These are phyloP conservation scores for Calonectria leucothoes DNA, from an alignment of 2,329 filamentous ascomycete species.

Conservation along the genomic window DNA sequence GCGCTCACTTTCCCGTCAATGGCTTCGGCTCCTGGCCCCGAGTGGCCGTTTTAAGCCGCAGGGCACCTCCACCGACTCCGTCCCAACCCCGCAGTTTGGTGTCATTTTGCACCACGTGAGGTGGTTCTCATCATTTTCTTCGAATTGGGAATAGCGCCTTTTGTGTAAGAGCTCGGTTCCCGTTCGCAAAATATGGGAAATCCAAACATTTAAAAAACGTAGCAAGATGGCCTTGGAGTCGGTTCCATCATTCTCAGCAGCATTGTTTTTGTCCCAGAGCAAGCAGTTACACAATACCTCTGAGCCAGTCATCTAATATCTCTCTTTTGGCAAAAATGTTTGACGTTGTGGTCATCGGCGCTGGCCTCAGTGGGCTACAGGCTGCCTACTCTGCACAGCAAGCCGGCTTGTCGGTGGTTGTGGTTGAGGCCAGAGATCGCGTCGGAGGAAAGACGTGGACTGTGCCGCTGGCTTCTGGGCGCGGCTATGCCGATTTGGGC, in stretches of 20 bases:
- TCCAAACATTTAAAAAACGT: background rate
- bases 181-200: background rate
- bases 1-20: background rate
- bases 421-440: slow-evolving; percentile 62
- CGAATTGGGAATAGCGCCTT: background rate
- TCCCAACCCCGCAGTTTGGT: background rate
- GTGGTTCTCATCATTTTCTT: slow-evolving; percentile 1
- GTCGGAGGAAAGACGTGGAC: slow-evolving; percentile 66
- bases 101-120: background rate
- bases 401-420: slow-evolving; percentile 51
- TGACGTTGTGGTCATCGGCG: slow-evolving; percentile 56
- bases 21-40: background rate
- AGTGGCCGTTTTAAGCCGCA: background rate
- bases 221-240: background rate
- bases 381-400: slow-evolving; percentile 49
- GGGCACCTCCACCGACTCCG: background rate
- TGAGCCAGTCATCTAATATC: background rate
- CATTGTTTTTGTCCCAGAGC: background rate
- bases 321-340: slow-evolving; percentile 17
- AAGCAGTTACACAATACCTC: background rate
- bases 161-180: background rate
- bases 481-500: slow-evolving; percentile 61
- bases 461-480: slow-evolving; percentile 43
- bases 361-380: slow-evolving; percentile 53
- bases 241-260: no score